These are phyloP conservation scores for Domatiomyces globalis DNA, from an alignment of 2,329 filamentous ascomycete species.

Conservation along the genomic window DNA sequence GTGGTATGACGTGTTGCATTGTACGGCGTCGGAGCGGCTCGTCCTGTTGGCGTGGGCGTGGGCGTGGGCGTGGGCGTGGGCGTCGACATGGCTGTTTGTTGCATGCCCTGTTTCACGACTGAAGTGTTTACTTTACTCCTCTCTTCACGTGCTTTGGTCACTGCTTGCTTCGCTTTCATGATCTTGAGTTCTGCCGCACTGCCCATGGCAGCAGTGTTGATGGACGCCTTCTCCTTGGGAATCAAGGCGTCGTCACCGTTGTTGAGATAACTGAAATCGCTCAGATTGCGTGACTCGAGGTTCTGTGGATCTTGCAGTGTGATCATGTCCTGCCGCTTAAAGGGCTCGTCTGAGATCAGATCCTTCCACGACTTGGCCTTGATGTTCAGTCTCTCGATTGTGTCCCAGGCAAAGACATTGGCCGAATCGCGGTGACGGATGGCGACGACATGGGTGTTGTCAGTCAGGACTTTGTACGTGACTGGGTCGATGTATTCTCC, in stretches of 20 bases:
- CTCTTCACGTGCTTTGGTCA: constrained; percentile 74
- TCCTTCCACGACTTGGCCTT: constrained; percentile 95
- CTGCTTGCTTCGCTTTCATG: constrained; percentile 76
- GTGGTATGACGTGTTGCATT: constrained; percentile 87
- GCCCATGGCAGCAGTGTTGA: constrained; percentile 70
- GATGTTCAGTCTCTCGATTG: constrained; percentile 85
- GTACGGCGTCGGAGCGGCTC: constrained; percentile 40
- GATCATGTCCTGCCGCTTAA: constrained; percentile 82
- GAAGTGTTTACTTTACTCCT: constrained; percentile 33
- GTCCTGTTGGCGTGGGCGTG: constrained; percentile 11
- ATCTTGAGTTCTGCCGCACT: constrained; percentile 57
- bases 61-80: constrained; percentile 4
- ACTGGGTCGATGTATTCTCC: constrained; percentile 91
- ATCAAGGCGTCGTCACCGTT: constrained; percentile 56
- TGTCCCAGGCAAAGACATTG: constrained; percentile 95
- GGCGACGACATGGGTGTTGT: constrained; percentile 94
- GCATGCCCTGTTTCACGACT: constrained; percentile 5
- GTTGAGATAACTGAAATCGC: constrained; percentile 74
- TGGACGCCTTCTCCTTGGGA: constrained; percentile 57
- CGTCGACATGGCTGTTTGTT: constrained; percentile 2
- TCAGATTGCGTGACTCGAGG: constrained; percentile 64
- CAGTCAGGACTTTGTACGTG: constrained; percentile 92
- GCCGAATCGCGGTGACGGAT: constrained; percentile 66
- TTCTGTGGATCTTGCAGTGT: constrained; percentile 94
- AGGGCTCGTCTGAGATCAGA: constrained; percentile 72